Conservation (phyloP, 2,329 filamentous ascomycete species). For the Cercospora zeina region DNA sequence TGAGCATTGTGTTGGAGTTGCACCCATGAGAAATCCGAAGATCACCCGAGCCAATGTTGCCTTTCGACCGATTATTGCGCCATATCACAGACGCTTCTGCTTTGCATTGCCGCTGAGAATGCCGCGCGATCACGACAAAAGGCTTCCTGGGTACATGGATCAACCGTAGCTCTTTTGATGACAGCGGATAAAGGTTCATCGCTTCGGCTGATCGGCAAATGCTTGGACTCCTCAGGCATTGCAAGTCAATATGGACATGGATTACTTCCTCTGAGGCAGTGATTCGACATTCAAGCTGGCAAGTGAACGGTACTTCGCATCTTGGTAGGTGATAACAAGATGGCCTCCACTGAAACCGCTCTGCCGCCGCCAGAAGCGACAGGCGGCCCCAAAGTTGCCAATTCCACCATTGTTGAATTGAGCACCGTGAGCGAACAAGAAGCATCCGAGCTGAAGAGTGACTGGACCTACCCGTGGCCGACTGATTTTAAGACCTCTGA, state of each 20-base stretch:
- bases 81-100: conserved; percentile 9
- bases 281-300: background rate
- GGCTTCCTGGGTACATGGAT: background rate
- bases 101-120: background rate
- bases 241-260: background rate
- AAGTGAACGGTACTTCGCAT: background rate
- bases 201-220: conserved; percentile 21
- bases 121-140: background rate
- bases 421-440: conserved; percentile 9
- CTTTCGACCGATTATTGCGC: conserved; percentile 12
- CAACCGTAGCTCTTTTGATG: background rate
- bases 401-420: conserved; percentile 19
- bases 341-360: conserved; percentile 21
- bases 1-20: background rate
- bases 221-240: background rate
- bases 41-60: conserved; percentile 14
- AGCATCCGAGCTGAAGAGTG: conserved; percentile 11
- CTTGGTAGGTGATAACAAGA: background rate
- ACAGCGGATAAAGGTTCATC: conserved; percentile 6
- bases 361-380: background rate
- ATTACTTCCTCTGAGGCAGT: background rate
- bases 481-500: conserved; percentile 37
- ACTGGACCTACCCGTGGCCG: conserved; percentile 28
- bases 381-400: conserved; percentile 1
- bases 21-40: conserved; percentile 1